Evolutionary conservation across 139 green algal species (phyloP), one percentile per base, ranked within the genome.

Genomic region (Micromonas pusilla): DNA sequence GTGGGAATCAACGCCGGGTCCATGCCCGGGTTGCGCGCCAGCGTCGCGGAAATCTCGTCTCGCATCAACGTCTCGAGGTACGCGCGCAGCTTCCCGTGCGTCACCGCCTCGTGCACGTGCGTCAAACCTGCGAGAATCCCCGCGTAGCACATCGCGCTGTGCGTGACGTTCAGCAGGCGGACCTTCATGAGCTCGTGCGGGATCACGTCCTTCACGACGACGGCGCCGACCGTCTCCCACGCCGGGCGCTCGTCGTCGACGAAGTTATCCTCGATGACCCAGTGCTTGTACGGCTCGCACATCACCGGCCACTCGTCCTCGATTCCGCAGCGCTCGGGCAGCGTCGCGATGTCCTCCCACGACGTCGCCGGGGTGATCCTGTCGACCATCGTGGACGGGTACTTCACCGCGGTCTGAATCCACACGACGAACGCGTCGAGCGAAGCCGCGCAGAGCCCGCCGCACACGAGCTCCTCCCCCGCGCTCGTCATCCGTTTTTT

Each of bases 211-310:
- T 38, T 39, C 28, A 45, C 30, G 4, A 73, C 3, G n/a, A 30
- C 20, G n/a, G 38, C 66, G 23, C 66, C 66, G 28, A 73, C 66
- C 66, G 26, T 45, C 66, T 73, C 66, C 66, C 66, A 73, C 23
- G 31, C n/a, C 66, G 66, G 66, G n/a, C 66, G 3, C n/a, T 19
- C 66, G 19, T 26, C 66, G 31, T 73, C 66, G 28, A 45, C 66
- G n/a, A 73, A 73, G 30, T 73, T 13, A 38, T 73, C 66, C 66
- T 73, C 66, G n/a, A 73, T 73, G 28, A 73, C 66, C 66, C 66
- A 73, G 31, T 73, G 66, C 21, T 36, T 28, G 38, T 54, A 73
- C 19, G 66, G 36, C 66, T 73, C 66, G 66, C 66, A 73, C 66
- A 45, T 38, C 28, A 73, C 66, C 31, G 66, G 66, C 66, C 66